Percentiles rank a stretch among this genome's conserved stretches.
Evolutionary conservation across 768 basidiomycete genomes (phyloP).

Genomic region (Pleurotus eryngii): DNA sequence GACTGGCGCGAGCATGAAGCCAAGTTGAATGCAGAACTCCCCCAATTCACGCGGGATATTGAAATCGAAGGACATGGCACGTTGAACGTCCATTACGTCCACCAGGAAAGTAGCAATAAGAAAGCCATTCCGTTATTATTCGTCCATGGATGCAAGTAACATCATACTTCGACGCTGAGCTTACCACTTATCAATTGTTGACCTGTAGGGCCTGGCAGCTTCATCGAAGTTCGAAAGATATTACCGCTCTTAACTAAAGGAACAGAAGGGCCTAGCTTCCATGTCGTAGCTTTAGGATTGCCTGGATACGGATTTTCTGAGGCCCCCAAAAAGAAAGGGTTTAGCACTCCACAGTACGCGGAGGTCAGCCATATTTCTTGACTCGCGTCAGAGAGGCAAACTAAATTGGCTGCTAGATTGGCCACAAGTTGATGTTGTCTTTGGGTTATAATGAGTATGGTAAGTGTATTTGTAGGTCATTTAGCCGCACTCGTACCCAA

Average conservation of each 20-base stretch:
- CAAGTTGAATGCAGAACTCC: conserved; percentile 46
- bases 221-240: conserved; percentile 55
- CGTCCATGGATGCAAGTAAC: conserved; percentile 51
- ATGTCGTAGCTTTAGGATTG: conserved; percentile 56
- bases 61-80: conserved; percentile 41
- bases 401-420: conserved; percentile 25
- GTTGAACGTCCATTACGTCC: conserved; percentile 53
- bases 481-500: background rate
- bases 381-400: no score
- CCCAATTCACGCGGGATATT: conserved; percentile 54
- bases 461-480: conserved; percentile 10
- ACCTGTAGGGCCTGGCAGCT: conserved; percentile 61
- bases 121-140: conserved; percentile 59
- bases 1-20: conserved; percentile 56
- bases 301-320: conserved; percentile 65
- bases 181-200: background rate
- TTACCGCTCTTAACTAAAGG: conserved; percentile 46
- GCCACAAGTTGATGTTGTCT: conserved; percentile 45
- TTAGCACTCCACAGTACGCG: conserved; percentile 43
- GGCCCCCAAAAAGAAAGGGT: conserved; percentile 50
- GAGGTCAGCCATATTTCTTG: conserved; percentile 28
- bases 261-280: conserved; percentile 51
- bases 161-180: background rate
- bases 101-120: conserved; percentile 40
- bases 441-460: conserved; percentile 49